Evolutionary conservation across 164 flowering plant genomes (phyloP).

Genomic region (Aristolochia fimbriata): DNA sequence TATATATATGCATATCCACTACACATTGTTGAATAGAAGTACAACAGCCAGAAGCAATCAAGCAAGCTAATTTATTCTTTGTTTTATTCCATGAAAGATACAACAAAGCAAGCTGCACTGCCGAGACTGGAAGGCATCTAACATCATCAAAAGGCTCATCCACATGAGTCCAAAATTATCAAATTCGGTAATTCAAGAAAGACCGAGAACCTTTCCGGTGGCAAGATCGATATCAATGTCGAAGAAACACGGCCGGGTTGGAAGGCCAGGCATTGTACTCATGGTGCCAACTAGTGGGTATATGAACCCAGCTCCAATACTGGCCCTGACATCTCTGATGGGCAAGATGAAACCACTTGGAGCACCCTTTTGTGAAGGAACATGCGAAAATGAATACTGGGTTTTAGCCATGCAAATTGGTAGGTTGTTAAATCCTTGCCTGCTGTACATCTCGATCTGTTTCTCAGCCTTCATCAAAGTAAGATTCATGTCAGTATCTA

Average conservation of each 20-base stretch:
- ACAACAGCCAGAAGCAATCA: too few relatives aligned
- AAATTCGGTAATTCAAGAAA: constrained; percentile 37
- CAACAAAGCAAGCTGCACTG: too few relatives aligned
- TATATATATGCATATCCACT: too few relatives aligned
- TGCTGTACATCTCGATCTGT: constrained; percentile 88
- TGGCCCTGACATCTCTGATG: constrained; percentile 83
- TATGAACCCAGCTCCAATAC: constrained; percentile 99
- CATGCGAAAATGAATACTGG: constrained; percentile 88
- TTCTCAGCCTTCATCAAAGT: constrained; percentile 66
- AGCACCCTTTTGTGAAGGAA: constrained; percentile 74
- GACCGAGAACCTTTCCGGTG: constrained; percentile 83
- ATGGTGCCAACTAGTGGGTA: constrained; percentile 94
- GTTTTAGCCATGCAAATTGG: constrained; percentile 99
- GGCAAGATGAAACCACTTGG: constrained; percentile 80
- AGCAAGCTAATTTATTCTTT: too few relatives aligned
- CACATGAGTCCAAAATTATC: background rate
- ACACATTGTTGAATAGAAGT: too few relatives aligned
- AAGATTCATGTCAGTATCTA: constrained; percentile 2
- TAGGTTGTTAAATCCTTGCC: constrained; percentile 74
- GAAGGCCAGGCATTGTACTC: constrained; percentile 99
- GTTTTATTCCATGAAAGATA: too few relatives aligned
- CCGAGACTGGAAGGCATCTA: background rate
- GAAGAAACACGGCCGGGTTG: constrained; percentile 92
- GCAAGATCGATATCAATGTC: constrained; percentile 83
- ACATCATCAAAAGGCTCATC: background rate